Evolutionary conservation across 164 flowering plant species (phyloP).

Genomic region (Magnolia kwangsiensis): DNA sequence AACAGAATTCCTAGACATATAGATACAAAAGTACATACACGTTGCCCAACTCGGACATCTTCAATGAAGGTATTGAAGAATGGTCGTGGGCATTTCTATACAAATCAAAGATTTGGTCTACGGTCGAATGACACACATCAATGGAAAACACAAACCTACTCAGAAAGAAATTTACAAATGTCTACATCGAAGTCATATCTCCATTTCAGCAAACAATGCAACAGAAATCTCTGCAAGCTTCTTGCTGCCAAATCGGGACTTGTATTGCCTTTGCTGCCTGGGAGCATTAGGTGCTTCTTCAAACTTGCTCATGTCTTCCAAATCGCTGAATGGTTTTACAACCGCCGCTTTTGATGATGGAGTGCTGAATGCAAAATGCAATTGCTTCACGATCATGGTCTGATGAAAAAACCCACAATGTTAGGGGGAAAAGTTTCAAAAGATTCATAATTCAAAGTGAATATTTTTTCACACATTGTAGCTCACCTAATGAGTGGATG

Average conservation of each 20-base stretch:
- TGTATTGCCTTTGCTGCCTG: slow-evolving; percentile 21
- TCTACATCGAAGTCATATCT: not conserved
- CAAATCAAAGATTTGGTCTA: not conserved
- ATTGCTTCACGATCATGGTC: slow-evolving; percentile 55
- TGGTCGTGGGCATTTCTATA: not conserved
- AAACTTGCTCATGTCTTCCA: slow-evolving; percentile 13
- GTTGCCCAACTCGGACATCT: not conserved
- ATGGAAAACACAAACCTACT: not conserved
- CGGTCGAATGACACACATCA: too few relatives aligned
- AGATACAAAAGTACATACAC: not conserved
- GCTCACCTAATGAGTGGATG: too few relatives aligned
- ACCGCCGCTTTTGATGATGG: slow-evolving; percentile 39
- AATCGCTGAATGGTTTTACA: slow-evolving; percentile 20
- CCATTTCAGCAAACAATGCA: slow-evolving; percentile 27
- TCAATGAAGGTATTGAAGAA: slow-evolving; percentile 8
- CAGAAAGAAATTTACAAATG: not conserved
- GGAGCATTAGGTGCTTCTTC: slow-evolving; percentile 65
- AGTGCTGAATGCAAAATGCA: slow-evolving; percentile 63
- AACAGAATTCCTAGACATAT: not conserved
- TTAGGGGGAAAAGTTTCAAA: not conserved
- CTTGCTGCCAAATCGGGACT: slow-evolving; percentile 30
- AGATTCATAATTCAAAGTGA: not conserved
- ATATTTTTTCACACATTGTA: too few relatives aligned
- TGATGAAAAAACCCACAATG: slow-evolving; percentile 20
- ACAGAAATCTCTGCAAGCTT: slow-evolving; percentile 43